Base-by-base conservation (phyloP, 2,329 filamentous ascomycete genomes). In the Trichoderma gracile region DNA sequence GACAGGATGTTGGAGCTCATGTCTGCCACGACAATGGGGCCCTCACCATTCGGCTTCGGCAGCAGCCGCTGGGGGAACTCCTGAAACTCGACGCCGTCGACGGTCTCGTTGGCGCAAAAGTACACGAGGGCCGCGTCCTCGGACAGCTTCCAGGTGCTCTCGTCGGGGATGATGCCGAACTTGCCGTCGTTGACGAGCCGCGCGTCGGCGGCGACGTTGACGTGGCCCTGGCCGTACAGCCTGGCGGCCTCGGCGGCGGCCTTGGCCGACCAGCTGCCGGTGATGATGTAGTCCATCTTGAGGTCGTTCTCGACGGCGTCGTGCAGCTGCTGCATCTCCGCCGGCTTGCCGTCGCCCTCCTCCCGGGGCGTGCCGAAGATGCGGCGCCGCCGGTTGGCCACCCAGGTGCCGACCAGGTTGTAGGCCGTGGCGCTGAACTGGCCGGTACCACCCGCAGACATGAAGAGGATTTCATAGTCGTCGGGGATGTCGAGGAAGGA, bases 1-100 rank as follows among this genome's bases (percentile, higher is more conserved):
- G 91, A 92, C 58, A 98, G 86, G 74, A 98, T 97, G 77, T 97
- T 98, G 65, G 92, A 97, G 53, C 86, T 90, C 91, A 98, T 96
- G 77, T 98, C 94, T 21, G 91, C 92, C 5, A 97, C 89, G 6
- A 98, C 89, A 65, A 96, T 85, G 1, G 88, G 87, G 38, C 87
- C 86, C 57, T 88, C 84, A 9, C 87, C 87, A 56, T 87, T 84
- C 1, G 81, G 77, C 7, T 77, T 77, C 12, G 84, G 78, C 55
- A 85, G 84, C 25, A 96, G 81, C 8, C 77, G 75, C 68, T 88
- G 79, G 25, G 94, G 94, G 73, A 86, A 86, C n/a, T 71, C 78
- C 6, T 89, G 92, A 70, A 96, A 97, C 74, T 98, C 94, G 19
- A 98, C 92, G 40, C 93, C 93, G 72, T 97, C 92, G 6, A 96